Evolutionary conservation across 2,329 filamentous ascomycete genomes (phyloP).

Genomic region (Emericellopsis cladophorae): DNA sequence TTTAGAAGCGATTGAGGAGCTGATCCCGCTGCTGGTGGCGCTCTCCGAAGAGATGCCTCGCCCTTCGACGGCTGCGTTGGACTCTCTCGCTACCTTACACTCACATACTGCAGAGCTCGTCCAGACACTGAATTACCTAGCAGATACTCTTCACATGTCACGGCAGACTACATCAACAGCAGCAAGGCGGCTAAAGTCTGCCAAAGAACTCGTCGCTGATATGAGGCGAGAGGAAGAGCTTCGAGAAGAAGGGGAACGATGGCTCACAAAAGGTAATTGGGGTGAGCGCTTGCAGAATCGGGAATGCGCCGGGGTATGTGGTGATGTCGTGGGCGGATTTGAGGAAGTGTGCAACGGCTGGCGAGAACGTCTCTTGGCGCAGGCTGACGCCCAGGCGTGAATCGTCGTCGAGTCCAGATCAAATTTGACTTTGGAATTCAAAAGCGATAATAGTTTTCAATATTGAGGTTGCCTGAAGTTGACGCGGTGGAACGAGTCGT

Average conservation of each 20-base stretch:
- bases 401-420: slow-evolving; percentile 5
- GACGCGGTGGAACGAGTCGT: no score
- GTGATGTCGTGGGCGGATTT: slow-evolving; percentile 83
- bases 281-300: slow-evolving; percentile 60
- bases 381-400: slow-evolving; percentile 36
- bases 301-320: slow-evolving; percentile 74
- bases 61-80: slow-evolving; percentile 47
- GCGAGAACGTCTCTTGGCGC: slow-evolving; percentile 61
- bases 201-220: slow-evolving; percentile 75
- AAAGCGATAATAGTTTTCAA: no score
- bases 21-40: slow-evolving; percentile 54
- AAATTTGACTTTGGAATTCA: no score
- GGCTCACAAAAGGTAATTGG: slow-evolving; percentile 77
- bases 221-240: slow-evolving; percentile 73
- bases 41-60: slow-evolving; percentile 56
- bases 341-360: slow-evolving; percentile 81
- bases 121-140: slow-evolving; percentile 71
- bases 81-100: slow-evolving; percentile 56
- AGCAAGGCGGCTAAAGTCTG: slow-evolving; percentile 64
- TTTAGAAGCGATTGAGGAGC: slow-evolving; percentile 50
- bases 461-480: no score
- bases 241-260: slow-evolving; percentile 69
- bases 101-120: slow-evolving; percentile 61
- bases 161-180: slow-evolving; percentile 78
- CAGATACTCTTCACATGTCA: slow-evolving; percentile 88